These are phyloP conservation scores for Candida nitratophila DNA, from an alignment of 805 yeast species.

Conservation along the genomic window DNA sequence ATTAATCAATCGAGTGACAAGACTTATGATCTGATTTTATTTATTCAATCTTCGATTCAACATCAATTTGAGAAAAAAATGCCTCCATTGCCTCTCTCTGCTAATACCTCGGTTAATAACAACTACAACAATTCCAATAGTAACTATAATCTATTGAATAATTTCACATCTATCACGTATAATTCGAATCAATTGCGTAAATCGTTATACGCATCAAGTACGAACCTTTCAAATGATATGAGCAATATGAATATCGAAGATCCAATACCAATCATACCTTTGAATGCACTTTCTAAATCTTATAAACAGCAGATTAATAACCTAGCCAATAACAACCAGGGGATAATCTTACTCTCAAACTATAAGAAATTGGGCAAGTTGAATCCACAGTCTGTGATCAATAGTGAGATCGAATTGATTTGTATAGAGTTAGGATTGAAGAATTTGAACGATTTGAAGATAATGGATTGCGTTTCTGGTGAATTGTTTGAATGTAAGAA, in stretches of 20 bases:
- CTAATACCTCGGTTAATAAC: background rate
- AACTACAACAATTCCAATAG: conserved; percentile 1
- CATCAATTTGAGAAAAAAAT: conserved; percentile 29
- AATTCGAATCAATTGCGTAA: background rate
- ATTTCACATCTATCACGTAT: background rate
- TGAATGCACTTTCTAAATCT: conserved; percentile 17
- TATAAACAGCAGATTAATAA: conserved; percentile 23
- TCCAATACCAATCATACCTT: conserved; percentile 23
- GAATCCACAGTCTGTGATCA: conserved; percentile 56
- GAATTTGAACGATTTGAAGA: conserved; percentile 55
- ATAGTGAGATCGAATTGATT: conserved; percentile 51
- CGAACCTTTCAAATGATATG: background rate
- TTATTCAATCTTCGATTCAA: conserved; percentile 29
- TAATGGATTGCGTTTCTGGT: conserved; percentile 57
- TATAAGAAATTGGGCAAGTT: conserved; percentile 50
- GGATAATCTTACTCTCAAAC: conserved; percentile 56
- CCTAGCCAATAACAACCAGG: conserved; percentile 16
- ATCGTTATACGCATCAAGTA: conserved; percentile 1
- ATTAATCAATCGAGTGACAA: conserved; percentile 49
- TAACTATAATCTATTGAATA: background rate
- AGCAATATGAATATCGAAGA: conserved; percentile 11
- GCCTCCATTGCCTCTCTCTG: conserved; percentile 28
- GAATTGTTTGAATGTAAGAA: conserved; percentile 67
- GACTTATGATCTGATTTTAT: conserved; percentile 43
- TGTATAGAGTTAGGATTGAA: conserved; percentile 62